Evolutionary conservation across 139 green algal genomes (phyloP), one percentile per base, ranked within the genome.

Genomic region (Pseudopediastrum boryanum): DNA sequence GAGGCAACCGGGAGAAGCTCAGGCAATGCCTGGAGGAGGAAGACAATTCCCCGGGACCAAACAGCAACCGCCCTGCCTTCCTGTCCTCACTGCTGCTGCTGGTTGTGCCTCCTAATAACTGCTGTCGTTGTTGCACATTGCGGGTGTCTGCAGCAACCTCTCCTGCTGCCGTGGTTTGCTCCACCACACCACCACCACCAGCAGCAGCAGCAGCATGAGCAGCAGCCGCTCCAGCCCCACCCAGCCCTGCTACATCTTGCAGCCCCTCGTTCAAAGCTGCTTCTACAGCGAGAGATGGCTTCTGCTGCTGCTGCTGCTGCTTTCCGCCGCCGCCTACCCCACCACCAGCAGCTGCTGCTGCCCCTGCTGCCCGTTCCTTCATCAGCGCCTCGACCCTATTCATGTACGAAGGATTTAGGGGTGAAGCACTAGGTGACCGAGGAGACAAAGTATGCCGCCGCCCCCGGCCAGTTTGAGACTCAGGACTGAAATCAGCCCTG

Each of bases 1-100:
- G 42, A 2, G 73, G 73, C 66, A 80, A 61, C 59, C 62, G 61
- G 25, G 43, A 46, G 16, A 71, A 80, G 73, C 73, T 80, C 59
- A 31, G 52, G 73, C 59, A 72, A 44, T 46, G 72, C n/a, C 31
- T 44, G 1, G 44, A 61, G 4, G 59, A 65, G 44, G 59, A 44
- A 59, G 63, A 33, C 41, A 72, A 12, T 31, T 29, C 51, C 66
- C 51, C n/a, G n/a, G n/a, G n/a, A n/a, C n/a, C n/a, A n/a, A n/a
- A n/a, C n/a, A n/a, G n/a, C n/a, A n/a, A n/a, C n/a, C n/a, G n/a
- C n/a, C n/a, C n/a, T n/a, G n/a, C n/a, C n/a, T n/a, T n/a, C 36
- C 23, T 51, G 50, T 38, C 0, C 2, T 68, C 25, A 35, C 8
- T 52, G 70, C 70, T 77, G 70, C 16, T 13, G 50, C 51, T 50